Evolutionary conservation across 805 yeast genomes (phyloP).

Genomic region (Saturnispora quitensis): DNA sequence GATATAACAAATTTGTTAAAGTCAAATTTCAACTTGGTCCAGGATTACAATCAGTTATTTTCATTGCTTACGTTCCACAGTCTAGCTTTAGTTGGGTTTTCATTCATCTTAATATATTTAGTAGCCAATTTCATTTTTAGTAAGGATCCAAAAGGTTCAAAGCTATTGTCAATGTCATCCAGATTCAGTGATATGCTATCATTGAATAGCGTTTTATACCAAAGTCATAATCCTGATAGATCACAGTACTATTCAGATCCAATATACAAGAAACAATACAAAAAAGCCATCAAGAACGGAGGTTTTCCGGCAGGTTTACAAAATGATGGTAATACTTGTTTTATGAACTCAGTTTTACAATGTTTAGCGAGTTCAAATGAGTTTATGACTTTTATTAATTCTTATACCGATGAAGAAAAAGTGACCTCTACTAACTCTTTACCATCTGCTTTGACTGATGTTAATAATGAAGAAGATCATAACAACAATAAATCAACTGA

Average conservation of each 20-base stretch:
- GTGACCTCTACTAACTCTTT: neutral
- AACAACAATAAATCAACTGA: constrained; percentile 12
- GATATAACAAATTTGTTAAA: neutral
- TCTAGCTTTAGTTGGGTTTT: neutral
- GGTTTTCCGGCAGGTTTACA: constrained; percentile 77
- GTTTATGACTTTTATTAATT: constrained; percentile 46
- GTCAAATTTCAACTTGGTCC: neutral
- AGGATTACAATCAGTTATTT: neutral
- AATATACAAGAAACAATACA: constrained; percentile 12
- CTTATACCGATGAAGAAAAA: constrained; percentile 14
- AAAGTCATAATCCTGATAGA: constrained; percentile 8
- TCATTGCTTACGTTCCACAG: neutral
- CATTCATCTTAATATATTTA: constrained; percentile 4
- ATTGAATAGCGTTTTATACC: constrained; percentile 8
- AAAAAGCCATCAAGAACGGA: constrained; percentile 46
- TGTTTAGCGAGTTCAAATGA: constrained; percentile 66
- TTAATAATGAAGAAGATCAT: constrained; percentile 8
- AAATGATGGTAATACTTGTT: constrained; percentile 91
- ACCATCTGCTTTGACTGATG: neutral
- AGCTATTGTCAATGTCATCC: constrained; percentile 5
- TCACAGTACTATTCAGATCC: constrained; percentile 6
- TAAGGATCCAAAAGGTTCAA: neutral
- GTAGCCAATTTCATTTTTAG: neutral
- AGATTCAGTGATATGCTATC: constrained; percentile 12
- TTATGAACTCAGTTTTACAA: constrained; percentile 87